Base-by-base conservation (phyloP, 78 protist genomes). In the Thecamonas trahens region DNA sequence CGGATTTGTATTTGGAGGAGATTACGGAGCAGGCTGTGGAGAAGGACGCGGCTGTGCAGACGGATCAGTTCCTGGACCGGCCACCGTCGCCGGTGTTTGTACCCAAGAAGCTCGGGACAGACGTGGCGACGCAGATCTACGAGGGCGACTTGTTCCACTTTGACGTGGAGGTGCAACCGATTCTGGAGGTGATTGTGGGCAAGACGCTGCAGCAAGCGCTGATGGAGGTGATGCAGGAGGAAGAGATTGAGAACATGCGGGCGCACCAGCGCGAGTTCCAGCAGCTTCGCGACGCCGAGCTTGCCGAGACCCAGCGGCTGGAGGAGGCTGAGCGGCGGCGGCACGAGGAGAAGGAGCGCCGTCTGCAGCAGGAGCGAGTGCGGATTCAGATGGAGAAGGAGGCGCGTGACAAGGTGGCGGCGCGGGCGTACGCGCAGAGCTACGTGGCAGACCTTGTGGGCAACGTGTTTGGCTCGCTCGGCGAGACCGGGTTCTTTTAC, bases 61-160 rank as follows among this genome's bases (percentile, higher is more conserved):
- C 94, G 0, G 94, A 82, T 14, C 47, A 40, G 11, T 86, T 83
- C 50, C 37, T 91, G 24, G 93, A 91, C 62, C 44, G 76, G 39
- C 84, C 85, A 13, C 74, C 87, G 8, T 38, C 85, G 4, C 93
- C 93, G n/a, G 38, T 53, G 17, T 87, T 67, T 62, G 35, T 85
- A 31, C 93, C 93, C 32, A 54, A 20, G 49, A 82, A 83, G 74
- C 59, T 72, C 15, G 95, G 91, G 26, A 35, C 57, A 0, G 87
- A 82, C 77, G 70, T 17, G 11, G 88, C 53, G 32, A 85, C 89
- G 5, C 93, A 91, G 62, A 72, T 91, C 20, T 7, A 44, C 15
- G 85, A 72, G 3, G 87, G 84, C 47, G 93, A 88, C 28, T 65
- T 91, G n/a, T 91, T 91, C 63, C 86, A 87, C 77, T 91, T 91